Evolutionary conservation across 2,329 filamentous ascomycete genomes (phyloP).

Genomic region (Chrysoporthe puriensis): DNA sequence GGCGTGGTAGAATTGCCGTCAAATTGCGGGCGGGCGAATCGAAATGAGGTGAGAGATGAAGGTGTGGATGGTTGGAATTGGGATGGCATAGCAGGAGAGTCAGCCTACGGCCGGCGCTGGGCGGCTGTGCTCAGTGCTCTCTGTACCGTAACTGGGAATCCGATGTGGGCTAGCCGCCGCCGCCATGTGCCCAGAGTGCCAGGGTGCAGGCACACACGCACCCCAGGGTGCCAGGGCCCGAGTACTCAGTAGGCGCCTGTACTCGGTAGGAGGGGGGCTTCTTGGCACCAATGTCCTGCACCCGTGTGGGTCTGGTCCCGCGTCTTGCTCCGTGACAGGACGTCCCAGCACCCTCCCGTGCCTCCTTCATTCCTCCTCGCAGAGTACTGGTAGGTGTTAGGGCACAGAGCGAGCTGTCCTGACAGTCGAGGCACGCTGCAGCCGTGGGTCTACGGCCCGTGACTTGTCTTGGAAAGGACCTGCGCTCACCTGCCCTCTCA

Average conservation of each 20-base stretch:
- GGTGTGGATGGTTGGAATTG: constrained; percentile 10
- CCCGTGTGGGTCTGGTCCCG: background rate
- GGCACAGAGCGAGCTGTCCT: background rate
- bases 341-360: too few species aligned
- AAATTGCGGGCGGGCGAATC: constrained; percentile 15
- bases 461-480: background rate
- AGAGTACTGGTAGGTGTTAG: background rate
- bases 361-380: background rate
- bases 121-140: too few species aligned
- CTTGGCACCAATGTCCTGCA: background rate
- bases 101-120: too few species aligned
- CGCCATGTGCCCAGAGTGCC: background rate
- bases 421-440: background rate
- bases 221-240: background rate
- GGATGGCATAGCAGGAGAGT: background rate
- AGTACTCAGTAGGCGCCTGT: background rate
- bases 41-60: constrained; percentile 21
- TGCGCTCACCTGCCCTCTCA: background rate
- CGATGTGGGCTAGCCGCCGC: background rate
- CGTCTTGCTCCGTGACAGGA: background rate
- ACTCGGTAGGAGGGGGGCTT: background rate
- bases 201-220: background rate
- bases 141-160: background rate
- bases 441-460: background rate
- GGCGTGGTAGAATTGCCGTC: constrained; percentile 14